phyloP scores from a whole-genome alignment of 495 filamentous ascomycete genomes.

The Rhypophila decipiens region DNA sequence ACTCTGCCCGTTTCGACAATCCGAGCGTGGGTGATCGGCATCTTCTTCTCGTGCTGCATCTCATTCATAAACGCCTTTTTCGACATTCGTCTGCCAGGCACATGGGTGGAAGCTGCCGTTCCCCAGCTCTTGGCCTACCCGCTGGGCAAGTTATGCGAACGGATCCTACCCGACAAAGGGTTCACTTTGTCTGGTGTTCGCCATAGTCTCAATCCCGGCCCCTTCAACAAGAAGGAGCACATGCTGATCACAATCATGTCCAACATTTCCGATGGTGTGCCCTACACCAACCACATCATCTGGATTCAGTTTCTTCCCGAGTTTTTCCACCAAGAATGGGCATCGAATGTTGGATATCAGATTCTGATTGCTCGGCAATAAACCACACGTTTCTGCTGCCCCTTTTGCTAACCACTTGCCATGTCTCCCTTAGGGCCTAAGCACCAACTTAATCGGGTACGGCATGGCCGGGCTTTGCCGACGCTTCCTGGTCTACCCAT shows the following conservation, averaged over 20 bases:
- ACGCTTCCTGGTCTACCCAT: constrained; percentile 50
- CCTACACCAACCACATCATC: constrained; percentile 37
- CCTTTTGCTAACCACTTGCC: too few relatives aligned
- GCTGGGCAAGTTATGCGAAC: constrained; percentile 27
- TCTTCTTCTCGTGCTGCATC: constrained; percentile 29
- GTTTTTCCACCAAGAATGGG: constrained; percentile 36
- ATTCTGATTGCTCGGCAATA: constrained; percentile 39
- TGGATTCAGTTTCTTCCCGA: constrained; percentile 38
- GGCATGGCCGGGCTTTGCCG: constrained; percentile 47
- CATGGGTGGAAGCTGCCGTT: constrained; percentile 26
- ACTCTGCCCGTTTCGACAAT: constrained; percentile 31
- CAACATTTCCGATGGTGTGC: constrained; percentile 27
- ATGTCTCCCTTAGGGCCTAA: too few relatives aligned
- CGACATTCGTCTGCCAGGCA: constrained; percentile 32
- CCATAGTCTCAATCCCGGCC: constrained; percentile 41
- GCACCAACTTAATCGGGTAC: constrained; percentile 47
- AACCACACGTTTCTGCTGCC: too few relatives aligned
- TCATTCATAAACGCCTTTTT: constrained; percentile 40
- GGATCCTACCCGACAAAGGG: constrained; percentile 28
- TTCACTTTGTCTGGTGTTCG: constrained; percentile 32
- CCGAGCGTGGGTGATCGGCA: constrained; percentile 34
- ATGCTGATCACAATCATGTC: constrained; percentile 46
- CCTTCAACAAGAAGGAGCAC: constrained; percentile 48
- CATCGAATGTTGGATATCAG: constrained; percentile 33
- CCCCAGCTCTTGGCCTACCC: constrained; percentile 38